Percentiles rank a stretch among this genome's conserved stretches.
Conservation (phyloP, 495 filamentous ascomycete genomes). For the Neurospora sp. region DNA sequence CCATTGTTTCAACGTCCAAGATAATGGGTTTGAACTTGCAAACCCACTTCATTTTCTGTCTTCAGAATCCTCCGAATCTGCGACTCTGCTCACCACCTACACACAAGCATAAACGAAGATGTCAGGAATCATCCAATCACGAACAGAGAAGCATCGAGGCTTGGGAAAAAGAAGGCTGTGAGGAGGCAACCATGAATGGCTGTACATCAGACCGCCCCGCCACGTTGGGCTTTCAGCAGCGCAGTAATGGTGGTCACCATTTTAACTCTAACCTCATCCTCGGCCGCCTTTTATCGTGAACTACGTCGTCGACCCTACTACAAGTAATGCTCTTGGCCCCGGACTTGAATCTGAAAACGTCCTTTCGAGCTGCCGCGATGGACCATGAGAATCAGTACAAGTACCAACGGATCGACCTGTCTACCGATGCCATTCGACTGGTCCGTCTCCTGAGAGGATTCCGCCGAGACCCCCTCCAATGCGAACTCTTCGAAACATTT, state of each 20-base stretch:
- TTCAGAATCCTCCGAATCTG: too few species aligned
- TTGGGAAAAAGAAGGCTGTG: not conserved
- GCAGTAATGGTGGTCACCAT: not conserved
- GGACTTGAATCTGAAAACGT: not conserved
- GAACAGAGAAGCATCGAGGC: not conserved
- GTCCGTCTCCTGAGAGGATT: not conserved
- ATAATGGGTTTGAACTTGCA: too few species aligned
- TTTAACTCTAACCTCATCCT: not conserved
- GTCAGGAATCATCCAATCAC: not conserved
- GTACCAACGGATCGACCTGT: not conserved
- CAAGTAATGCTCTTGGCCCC: not conserved
- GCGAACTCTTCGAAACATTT: constrained; percentile 1
- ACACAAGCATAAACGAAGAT: too few species aligned
- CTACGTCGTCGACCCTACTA: not conserved
- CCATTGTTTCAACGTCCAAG: too few species aligned
- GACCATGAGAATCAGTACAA: not conserved
- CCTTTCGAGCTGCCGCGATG: not conserved
- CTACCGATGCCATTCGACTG: not conserved
- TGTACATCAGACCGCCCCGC: not conserved
- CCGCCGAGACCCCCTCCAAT: not conserved
- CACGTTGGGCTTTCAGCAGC: not conserved
- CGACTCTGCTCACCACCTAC: too few species aligned
- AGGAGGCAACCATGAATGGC: not conserved
- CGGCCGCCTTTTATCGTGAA: not conserved
- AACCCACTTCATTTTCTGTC: too few species aligned